phyloP scores from a whole-genome alignment of 331 rosid species.

The Prunus yedoensis region DNA sequence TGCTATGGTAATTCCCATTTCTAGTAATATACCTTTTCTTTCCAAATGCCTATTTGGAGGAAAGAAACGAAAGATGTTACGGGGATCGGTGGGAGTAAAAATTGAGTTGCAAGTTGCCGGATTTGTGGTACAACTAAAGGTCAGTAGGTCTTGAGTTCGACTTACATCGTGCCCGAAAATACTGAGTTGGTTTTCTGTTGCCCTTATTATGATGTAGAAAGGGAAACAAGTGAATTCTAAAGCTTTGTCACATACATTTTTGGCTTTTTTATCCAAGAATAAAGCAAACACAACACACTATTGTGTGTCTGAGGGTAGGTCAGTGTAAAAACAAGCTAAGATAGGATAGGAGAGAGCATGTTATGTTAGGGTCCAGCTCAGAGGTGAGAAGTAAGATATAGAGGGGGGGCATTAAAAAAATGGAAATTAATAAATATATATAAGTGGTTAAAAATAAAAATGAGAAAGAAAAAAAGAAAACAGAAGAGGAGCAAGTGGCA shows the following conservation, averaged over 20 bases:
- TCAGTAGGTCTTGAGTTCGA: too few species aligned
- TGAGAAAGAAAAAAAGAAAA: neutral
- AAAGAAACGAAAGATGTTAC: too few species aligned
- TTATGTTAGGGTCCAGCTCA: constrained; percentile 12
- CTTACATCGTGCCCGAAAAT: too few species aligned
- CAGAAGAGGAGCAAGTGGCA: constrained; percentile 22
- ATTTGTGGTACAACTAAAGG: too few species aligned
- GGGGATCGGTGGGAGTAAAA: too few species aligned
- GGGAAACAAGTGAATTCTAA: neutral
- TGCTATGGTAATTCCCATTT: neutral
- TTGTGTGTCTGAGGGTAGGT: neutral
- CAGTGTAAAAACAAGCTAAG: constrained; percentile 2
- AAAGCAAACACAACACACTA: neutral
- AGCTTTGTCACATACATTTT: neutral
- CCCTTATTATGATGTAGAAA: neutral
- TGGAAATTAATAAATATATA: too few species aligned
- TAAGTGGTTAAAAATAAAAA: constrained; percentile 15
- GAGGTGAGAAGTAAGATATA: neutral
- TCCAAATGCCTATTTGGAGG: neutral
- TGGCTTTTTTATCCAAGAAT: neutral
- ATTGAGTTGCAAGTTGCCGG: neutral
- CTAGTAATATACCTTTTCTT: neutral
- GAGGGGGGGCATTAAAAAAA: too few species aligned
- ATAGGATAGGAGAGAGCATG: neutral
- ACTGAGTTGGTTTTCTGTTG: neutral